Evolutionary conservation across 371 early-diverging fungal species (phyloP), one percentile per base, ranked within the genome.

Genomic region (Mucor racemosus): DNA sequence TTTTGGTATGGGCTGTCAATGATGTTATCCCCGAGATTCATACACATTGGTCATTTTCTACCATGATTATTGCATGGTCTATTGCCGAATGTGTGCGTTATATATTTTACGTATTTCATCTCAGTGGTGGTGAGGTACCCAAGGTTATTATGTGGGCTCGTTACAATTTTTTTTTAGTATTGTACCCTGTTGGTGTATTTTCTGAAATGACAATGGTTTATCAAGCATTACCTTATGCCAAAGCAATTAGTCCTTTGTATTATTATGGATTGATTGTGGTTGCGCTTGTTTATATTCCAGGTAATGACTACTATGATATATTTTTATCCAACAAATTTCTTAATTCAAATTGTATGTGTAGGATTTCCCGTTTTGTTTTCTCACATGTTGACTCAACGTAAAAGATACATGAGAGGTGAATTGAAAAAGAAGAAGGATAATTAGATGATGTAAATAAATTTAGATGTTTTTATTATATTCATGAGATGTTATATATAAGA

Each of bases 1-100:
- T 94, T 48, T 79, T 98, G 8, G 93, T 94, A 17, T 95, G 95
- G 93, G 90, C 88, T 38, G 85, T 93, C 36, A 81, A 91, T 66
- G 85, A 88, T 42, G 56, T 82, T 38, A 93, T 93, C 67, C 85
- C 88, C 42, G 76, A 84, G 74, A 86, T 91, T 54, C 87, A 84
- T 40, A 70, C 82, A 0, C 88, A 89, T 61, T 84, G 86, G 77
- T 88, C 88, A 10, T 91, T 91, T 67, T 84, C 90, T 40, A 86
- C 91, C 44, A 95, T 96, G 95, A 82, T 92, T n/a, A 74, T 92
- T 65, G 96, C 97, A 15, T 98, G 98, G 98, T 87, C 84, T 48
- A 82, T 98, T 67, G 94, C 97, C 58, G 98, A 98, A 80, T 82
- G 88, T 63, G 83, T 95, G 40, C 91, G 98, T 58, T 97, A 97